Conservation (phyloP, 805 yeast genomes). For the Suhomyces emberorum region DNA sequence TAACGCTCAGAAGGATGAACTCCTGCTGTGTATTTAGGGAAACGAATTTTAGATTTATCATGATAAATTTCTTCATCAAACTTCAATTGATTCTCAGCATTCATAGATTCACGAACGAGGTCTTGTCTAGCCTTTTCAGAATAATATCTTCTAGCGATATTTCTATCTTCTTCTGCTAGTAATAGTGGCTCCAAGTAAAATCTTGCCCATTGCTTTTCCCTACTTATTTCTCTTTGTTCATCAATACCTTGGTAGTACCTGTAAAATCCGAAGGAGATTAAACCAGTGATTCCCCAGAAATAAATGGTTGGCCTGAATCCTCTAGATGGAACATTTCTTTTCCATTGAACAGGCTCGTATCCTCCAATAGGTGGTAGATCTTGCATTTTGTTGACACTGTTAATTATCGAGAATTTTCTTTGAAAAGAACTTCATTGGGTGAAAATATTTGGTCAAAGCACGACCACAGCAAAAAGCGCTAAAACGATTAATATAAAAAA, state of each 20-base stretch:
- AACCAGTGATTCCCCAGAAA: constrained; percentile 58
- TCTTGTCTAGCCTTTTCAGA: constrained; percentile 69
- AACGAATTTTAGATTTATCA: constrained; percentile 43
- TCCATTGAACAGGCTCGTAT: constrained; percentile 85
- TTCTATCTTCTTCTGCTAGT: constrained; percentile 81
- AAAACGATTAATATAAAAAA: too few species aligned
- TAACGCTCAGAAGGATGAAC: constrained; percentile 30
- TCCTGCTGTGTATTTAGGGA: constrained; percentile 43
- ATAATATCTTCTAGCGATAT: constrained; percentile 64
- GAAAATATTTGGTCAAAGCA: constrained; percentile 1
- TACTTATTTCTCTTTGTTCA: constrained; percentile 68
- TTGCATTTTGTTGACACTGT: constrained; percentile 42
- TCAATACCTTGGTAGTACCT: constrained; percentile 61
- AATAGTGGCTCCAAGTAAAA: constrained; percentile 68
- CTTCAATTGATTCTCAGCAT: constrained; percentile 35
- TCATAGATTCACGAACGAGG: constrained; percentile 41
- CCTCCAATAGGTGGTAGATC: constrained; percentile 88
- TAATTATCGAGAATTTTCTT: constrained; percentile 5
- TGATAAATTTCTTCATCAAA: constrained; percentile 43
- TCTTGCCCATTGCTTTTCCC: constrained; percentile 79
- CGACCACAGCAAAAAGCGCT: too few species aligned
- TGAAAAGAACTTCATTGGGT: constrained; percentile 10
- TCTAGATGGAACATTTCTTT: constrained; percentile 78
- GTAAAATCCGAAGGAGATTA: constrained; percentile 73
- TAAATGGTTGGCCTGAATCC: constrained; percentile 79